Conservation (phyloP, 495 filamentous ascomycete genomes). For the Trichoderma erinaceum region DNA sequence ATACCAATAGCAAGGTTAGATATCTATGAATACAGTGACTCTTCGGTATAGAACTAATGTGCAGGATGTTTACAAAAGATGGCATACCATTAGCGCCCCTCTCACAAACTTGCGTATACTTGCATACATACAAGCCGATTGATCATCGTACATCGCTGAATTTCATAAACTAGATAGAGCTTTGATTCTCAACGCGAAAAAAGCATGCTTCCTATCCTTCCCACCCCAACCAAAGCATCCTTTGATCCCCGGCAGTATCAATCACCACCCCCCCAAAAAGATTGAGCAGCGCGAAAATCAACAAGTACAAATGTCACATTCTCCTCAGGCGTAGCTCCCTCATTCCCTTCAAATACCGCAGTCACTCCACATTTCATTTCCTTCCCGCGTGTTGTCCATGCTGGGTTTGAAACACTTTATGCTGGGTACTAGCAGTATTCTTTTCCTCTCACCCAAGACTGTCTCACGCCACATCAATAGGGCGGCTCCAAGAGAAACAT, state of each 20-base stretch:
- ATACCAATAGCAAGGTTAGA: too few relatives aligned
- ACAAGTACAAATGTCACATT: background rate
- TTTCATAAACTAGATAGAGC: constrained; percentile 6
- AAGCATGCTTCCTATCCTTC: background rate
- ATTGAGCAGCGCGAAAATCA: background rate
- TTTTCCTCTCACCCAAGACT: background rate
- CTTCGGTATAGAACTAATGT: too few relatives aligned
- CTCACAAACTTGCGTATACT: background rate
- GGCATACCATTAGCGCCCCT: background rate
- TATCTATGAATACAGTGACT: too few relatives aligned
- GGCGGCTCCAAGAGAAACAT: background rate
- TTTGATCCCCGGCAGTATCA: background rate
- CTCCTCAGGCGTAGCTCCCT: background rate
- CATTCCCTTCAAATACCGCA: background rate
- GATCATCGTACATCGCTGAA: background rate
- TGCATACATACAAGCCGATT: background rate
- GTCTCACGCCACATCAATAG: background rate
- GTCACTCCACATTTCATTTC: background rate
- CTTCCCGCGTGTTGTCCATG: background rate
- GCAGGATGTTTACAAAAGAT: background rate
- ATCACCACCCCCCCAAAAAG: background rate
- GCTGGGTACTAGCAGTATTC: background rate
- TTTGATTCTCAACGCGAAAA: constrained; percentile 9
- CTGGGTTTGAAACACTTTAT: background rate
- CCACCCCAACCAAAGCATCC: background rate